Conservation (phyloP, 176 grass and related monocot species). For the Aegilops longissima region DNA sequence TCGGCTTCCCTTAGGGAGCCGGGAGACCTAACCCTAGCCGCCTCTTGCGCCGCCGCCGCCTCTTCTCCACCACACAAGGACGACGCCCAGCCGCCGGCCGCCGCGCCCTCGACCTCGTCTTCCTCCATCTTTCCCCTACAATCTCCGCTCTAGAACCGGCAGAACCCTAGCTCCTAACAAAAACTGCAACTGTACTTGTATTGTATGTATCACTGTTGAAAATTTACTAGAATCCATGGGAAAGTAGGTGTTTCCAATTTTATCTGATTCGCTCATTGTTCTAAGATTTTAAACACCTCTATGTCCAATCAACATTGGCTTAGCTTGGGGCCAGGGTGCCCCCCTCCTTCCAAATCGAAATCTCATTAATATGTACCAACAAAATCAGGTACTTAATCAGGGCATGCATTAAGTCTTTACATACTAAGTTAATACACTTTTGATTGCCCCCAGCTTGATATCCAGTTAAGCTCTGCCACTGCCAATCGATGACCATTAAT, state of each 20-base stretch:
- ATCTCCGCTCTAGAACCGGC: too few species aligned
- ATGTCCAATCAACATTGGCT: conserved; percentile 6
- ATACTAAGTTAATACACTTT: background rate
- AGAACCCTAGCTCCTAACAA: background rate
- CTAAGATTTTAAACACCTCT: background rate
- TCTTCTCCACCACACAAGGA: too few species aligned
- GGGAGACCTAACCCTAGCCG: too few species aligned
- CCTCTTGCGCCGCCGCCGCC: too few species aligned
- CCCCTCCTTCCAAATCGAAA: background rate
- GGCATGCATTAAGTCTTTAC: background rate
- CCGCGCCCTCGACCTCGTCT: too few species aligned
- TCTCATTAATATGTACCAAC: background rate
- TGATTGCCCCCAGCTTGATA: background rate
- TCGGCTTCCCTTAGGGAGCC: too few species aligned
- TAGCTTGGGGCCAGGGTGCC: background rate
- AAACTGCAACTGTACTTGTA: background rate
- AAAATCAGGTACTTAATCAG: background rate
- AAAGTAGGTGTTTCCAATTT: background rate
- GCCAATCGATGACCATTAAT: background rate
- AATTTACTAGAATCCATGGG: background rate
- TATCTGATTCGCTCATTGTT: background rate
- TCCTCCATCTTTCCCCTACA: too few species aligned
- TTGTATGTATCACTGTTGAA: background rate
- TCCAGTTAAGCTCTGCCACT: background rate
- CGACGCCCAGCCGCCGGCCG: too few species aligned